Evolutionary conservation across 2,329 filamentous ascomycete genomes (phyloP), one percentile per base, ranked within the genome.

Genomic region (Monosporascus sp.): DNA sequence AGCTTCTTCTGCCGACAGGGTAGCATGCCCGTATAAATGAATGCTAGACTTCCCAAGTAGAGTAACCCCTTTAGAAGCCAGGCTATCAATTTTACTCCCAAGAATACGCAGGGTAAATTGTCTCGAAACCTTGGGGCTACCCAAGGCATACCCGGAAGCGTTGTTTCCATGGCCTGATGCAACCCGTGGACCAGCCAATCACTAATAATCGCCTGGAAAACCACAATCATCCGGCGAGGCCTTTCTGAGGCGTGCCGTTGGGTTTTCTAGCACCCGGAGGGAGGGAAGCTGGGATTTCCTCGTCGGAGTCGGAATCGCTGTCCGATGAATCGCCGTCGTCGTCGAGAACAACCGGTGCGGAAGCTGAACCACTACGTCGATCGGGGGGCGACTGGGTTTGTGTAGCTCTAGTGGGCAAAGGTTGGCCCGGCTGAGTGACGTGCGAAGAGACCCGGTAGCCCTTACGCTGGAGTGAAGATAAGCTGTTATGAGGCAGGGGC

Each of bases 361-460:
- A 54, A 17, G 60, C 63, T 3, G 64, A 63, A 43, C 62, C 61
- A 35, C 37, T 58, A 7, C 50, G 57, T 43, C 54, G 53, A 15
- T 46, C 15, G 1, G 50, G 9, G 38, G 54, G 49, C 5, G 53
- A 49, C 5, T 47, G 53, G 20, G 49, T 46, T 43, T 41, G 49
- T 8, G 38, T 46, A 37, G 52, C 53, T 37, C 54, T 49, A 28
- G 58, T 44, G 7, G 48, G 58, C 26, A 51, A 52, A 17, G 35
- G 51, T 18, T 50, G 53, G 24, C 24, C 54, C 3, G 59, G 28
- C 5, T 53, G 57, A 2, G 57, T 24, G 24, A 59, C 50, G 37
- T 68, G 65, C 2, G 65, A 65, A 7, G 63, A 65, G 18, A 68
- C 59, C 5, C 63, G 60, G 20, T 68, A 68, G 7, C 66, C 67